Evolutionary conservation across 768 basidiomycete genomes (phyloP), one percentile per base, ranked within the genome.

Genomic region (Amanita pseudoporphyria): DNA sequence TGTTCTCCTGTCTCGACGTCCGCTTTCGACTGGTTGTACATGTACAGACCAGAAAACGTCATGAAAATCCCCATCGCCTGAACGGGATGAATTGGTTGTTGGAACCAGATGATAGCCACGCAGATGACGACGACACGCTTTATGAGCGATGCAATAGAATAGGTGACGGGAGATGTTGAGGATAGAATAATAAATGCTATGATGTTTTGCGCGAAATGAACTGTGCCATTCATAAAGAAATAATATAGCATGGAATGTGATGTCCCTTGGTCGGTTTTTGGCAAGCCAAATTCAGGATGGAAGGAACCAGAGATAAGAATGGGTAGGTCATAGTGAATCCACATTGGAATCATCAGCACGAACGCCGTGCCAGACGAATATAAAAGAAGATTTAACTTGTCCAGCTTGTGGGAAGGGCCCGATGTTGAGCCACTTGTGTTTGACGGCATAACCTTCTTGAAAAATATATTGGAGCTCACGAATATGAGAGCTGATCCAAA

Each of bases 111-210:
- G 61, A 99, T 88, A 16, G 96, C 96, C 58, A 97, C 87, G 70
- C 92, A 94, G 60, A 99, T 99, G 59, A 99, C 96, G 40, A 84
- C 92, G 49, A 99, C 93, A 21, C 96, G 91, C 67, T 99, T 99
- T 70, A 97, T 81, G 60, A 99, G 81, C 3, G 92, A 96, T 2
- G 96, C 96, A 64, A 99, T 98, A 46, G 91, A 95, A 68, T 99
- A 99, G 0, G 96, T 98, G 57, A 99, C 96, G 16, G 96, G 95
- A 9, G 95, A 97, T 2, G 92, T 95, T 24, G 88, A 90, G 1
- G 95, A 83, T 42, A 99, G 81, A 60, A 99, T 90, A 62, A 94
- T 77, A 70, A 99, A 99, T 26, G 96, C 96, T 58, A 98, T 88
- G 61, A 98, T 85, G 72, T 93, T 98, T 67, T 99, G 96, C 1